Percentiles rank a stretch among this genome's conserved stretches.
Conservation (phyloP, 2,329 filamentous ascomycete species). For the Botrytis fabae region DNA sequence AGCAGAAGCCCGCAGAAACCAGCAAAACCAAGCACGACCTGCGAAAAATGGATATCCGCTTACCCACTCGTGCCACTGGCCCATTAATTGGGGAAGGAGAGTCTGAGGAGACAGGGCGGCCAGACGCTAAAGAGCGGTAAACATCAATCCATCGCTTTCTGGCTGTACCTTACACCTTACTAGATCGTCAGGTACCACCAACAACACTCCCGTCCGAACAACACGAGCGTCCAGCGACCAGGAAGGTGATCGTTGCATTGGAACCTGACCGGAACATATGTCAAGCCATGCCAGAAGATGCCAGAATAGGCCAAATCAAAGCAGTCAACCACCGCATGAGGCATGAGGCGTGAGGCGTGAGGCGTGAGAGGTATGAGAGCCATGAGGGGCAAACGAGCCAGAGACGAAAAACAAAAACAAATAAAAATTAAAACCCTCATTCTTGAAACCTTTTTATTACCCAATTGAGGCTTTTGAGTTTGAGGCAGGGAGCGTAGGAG, state of each 20-base stretch:
- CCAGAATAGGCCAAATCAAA: not conserved
- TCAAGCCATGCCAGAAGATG: not conserved
- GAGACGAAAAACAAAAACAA: not conserved
- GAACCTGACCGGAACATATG: not conserved
- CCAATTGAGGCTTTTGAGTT: slow-evolving; percentile 8
- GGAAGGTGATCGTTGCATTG: not conserved
- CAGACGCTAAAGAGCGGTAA: slow-evolving; percentile 20
- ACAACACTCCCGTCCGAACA: not conserved
- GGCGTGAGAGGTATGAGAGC: not conserved
- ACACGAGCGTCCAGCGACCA: slow-evolving; percentile 8
- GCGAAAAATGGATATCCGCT: not conserved
- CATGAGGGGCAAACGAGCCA: not conserved
- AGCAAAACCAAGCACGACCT: not conserved
- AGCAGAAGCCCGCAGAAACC: no score
- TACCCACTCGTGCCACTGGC: not conserved
- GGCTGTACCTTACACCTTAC: slow-evolving; percentile 5
- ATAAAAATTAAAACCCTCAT: not conserved
- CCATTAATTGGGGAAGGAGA: not conserved
- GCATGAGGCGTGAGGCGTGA: slow-evolving; percentile 1
- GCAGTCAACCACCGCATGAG: slow-evolving; percentile 1
- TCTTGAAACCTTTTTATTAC: slow-evolving; percentile 2
- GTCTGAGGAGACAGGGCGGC: not conserved
- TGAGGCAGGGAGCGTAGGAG: not conserved
- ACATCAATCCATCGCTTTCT: not conserved
- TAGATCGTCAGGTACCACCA: slow-evolving; percentile 23